Base-by-base conservation (phyloP, 352 stramenopile genomes). In the Elongisporangium senticosum region DNA sequence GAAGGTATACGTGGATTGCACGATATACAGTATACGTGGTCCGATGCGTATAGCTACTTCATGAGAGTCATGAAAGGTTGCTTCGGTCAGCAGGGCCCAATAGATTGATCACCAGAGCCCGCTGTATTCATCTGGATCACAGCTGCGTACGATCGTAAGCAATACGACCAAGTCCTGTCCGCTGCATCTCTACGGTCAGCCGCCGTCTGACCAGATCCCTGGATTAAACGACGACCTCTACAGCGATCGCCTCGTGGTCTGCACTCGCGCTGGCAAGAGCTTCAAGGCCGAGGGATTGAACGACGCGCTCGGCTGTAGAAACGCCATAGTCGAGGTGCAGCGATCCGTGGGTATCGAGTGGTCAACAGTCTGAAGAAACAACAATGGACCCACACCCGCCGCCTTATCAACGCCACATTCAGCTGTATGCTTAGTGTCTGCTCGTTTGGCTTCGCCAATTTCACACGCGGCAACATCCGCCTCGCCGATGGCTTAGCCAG, bases 171-270 rank as follows among this genome's bases (percentile, higher is more conserved):
- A 15, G 17, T 7, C 61, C 53, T 17, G 48, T 2, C 3, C 48
- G 7, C 2, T 28, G 39, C 1, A 40, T 11, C 10, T 48, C 13
- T 72, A 62, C 19, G 71, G 71, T 0, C 37, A 55, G 24, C 39
- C 56, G 15, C 64, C 64, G 0, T 17, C n/a, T 1, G 39, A 48
- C 17, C 19, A 64, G n/a, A 65, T 82, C 20, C 17, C 50, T 2
- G 74, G 77, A 0, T 53, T 40, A 0, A 87, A 80, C 53, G 77
- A 87, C 43, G 63, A 75, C 20, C 75, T 69, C 5, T 86, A 76
- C 55, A 53, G 62, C 5, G 77, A 85, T 55, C 72, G 74, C 0
- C 61, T 61, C 10, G 53, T 85, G 17, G 67, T 73, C 3, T 87
- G 77, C 26, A 58, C 68, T 2, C 37, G 58, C 2, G 53, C 69